Conservation (phyloP, 2,329 filamentous ascomycete genomes). For the Westerdykella sp. region DNA sequence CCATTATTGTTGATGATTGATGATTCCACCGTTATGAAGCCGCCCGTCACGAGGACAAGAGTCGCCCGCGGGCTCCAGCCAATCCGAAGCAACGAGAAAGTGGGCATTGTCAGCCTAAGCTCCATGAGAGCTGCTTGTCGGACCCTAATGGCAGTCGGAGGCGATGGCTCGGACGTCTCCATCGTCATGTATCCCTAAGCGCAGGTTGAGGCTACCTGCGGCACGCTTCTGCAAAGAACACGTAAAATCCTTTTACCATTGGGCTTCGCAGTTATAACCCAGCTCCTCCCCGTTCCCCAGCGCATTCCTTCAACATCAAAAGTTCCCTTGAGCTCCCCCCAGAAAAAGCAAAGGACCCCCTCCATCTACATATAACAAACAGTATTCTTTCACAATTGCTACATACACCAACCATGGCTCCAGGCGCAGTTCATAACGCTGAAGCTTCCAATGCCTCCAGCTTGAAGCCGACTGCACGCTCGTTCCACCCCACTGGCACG, state of each 20-base stretch:
- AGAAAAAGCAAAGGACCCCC: constrained; percentile 6
- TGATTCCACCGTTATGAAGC: not conserved
- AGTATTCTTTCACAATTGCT: constrained; percentile 13
- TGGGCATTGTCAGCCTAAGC: not conserved
- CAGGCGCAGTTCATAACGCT: constrained; percentile 28
- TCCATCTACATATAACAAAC: constrained; percentile 11
- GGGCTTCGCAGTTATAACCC: not conserved
- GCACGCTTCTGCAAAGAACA: constrained; percentile 15
- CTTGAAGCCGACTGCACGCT: constrained; percentile 34
- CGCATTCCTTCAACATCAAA: not conserved
- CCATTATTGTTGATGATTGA: not conserved
- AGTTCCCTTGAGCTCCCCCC: not conserved
- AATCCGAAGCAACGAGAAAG: not conserved
- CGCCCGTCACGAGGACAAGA: not conserved
- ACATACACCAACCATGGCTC: constrained; percentile 26
- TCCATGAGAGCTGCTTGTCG: not conserved
- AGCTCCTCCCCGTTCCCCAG: constrained; percentile 1
- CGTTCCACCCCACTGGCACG: constrained; percentile 34
- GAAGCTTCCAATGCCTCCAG: constrained; percentile 21
- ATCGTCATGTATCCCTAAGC: constrained; percentile 9
- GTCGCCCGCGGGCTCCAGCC: not conserved
- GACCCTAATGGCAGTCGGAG: constrained; percentile 11
- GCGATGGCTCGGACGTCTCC: not conserved
- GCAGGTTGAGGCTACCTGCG: constrained; percentile 22
- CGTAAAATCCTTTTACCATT: constrained; percentile 1